phyloP scores from a whole-genome alignment of 1,284 basidiomycete genomes.

The Apiotrichum sp. region DNA sequence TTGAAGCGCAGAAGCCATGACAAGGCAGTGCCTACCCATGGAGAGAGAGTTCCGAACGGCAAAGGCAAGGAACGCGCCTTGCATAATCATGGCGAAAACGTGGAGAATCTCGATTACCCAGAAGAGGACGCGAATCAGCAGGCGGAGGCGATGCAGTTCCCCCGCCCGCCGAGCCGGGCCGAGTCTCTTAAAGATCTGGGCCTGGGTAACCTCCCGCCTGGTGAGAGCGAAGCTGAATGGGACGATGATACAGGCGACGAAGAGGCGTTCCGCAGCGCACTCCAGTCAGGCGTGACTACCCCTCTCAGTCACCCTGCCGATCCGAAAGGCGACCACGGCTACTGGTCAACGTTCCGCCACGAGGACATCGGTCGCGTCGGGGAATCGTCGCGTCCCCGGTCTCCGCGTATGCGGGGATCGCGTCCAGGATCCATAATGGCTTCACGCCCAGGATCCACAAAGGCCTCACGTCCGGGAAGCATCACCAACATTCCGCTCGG shows the following conservation, averaged over 20 bases:
- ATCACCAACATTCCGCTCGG: background rate
- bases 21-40: too few species aligned
- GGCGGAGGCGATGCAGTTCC: background rate
- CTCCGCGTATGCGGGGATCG: background rate
- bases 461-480: background rate
- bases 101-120: too few species aligned
- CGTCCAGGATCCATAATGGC: background rate
- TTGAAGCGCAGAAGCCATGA: too few species aligned
- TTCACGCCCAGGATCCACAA: too few species aligned
- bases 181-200: background rate
- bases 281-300: background rate
- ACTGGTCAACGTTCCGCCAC: constrained; percentile 3
- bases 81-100: too few species aligned
- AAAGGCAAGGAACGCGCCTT: too few species aligned
- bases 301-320: constrained; percentile 4
- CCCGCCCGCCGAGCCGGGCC: background rate
- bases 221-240: background rate
- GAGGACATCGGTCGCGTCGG: background rate
- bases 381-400: background rate
- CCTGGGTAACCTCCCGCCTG: background rate
- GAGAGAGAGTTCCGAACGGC: too few species aligned
- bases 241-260: background rate
- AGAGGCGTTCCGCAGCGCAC: background rate
- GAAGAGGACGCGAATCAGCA: too few species aligned
- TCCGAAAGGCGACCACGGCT: background rate